phyloP scores from a whole-genome alignment of 1,139 yeast species.

The Debaryomyces sp. region DNA sequence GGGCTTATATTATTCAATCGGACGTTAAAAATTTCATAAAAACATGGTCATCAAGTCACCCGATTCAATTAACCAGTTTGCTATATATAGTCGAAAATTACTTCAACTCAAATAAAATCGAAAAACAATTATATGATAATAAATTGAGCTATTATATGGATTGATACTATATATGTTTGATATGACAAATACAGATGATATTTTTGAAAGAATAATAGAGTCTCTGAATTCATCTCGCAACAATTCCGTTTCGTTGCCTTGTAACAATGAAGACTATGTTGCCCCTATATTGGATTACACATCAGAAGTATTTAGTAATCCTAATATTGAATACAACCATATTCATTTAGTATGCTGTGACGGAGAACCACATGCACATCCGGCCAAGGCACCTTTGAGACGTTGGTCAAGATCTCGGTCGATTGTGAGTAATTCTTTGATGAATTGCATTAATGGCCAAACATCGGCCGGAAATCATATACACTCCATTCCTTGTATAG shows the following conservation, averaged over 20 bases:
- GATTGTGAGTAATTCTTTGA: conserved; percentile 23
- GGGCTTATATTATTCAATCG: background rate
- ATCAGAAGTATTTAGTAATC: conserved; percentile 28
- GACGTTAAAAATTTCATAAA: background rate
- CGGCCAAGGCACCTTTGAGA: background rate
- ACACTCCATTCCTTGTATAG: background rate
- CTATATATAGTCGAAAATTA: conserved; percentile 5
- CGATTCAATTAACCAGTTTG: background rate
- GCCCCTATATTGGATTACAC: conserved; percentile 31
- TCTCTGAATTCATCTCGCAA: background rate
- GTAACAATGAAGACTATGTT: conserved; percentile 26
- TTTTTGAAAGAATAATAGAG: conserved; percentile 10
- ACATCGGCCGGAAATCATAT: background rate
- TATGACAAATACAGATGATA: conserved; percentile 11
- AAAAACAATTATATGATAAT: background rate
- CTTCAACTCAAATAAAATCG: background rate
- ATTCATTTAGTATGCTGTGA: conserved; percentile 27
- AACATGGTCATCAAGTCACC: conserved; percentile 4
- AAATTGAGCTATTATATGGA: background rate
- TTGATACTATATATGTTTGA: background rate
- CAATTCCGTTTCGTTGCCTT: conserved; percentile 21
- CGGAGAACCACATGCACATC: conserved; percentile 1
- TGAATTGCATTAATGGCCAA: conserved; percentile 18
- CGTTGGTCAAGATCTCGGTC: conserved; percentile 19
- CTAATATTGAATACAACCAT: conserved; percentile 22